These are phyloP conservation scores for Coffea canephora DNA, from an alignment of 257 asterid genomes.

Conservation along the genomic window DNA sequence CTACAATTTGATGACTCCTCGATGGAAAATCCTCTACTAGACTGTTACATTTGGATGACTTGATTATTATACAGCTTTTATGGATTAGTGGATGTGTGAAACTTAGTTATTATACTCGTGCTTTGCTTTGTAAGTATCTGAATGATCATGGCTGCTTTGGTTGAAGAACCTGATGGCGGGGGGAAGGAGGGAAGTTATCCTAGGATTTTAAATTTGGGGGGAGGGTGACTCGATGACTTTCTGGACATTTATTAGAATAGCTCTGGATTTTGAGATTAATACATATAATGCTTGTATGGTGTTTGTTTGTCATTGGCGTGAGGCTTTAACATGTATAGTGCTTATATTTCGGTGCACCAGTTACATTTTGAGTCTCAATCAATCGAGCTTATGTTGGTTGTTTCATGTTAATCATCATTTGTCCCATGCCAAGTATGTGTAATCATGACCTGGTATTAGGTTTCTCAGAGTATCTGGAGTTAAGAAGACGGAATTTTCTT, in stretches of 20 bases:
- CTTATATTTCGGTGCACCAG: not conserved
- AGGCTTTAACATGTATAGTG: not conserved
- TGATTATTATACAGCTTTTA: not conserved
- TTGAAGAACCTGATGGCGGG: not conserved
- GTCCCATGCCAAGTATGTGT: not conserved
- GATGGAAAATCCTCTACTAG: not conserved
- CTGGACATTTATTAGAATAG: not conserved
- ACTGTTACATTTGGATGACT: not conserved
- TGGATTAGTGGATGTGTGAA: not conserved
- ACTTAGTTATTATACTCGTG: not conserved
- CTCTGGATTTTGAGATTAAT: not conserved
- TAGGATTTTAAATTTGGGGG: not conserved
- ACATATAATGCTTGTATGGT: too few species aligned
- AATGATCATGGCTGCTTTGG: not conserved
- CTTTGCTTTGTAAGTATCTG: not conserved
- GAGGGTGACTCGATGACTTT: not conserved
- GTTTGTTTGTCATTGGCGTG: not conserved
- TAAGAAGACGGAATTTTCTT: too few species aligned
- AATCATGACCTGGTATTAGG: not conserved
- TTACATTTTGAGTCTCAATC: not conserved
- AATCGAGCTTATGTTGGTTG: not conserved
- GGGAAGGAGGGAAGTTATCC: not conserved
- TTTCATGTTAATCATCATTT: not conserved
- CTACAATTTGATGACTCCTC: not conserved
- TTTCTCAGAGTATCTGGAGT: not conserved